Evolutionary conservation across 2,329 filamentous ascomycete genomes (phyloP), one percentile per base, ranked within the genome.

Genomic region (Leptographium wingfieldii): DNA sequence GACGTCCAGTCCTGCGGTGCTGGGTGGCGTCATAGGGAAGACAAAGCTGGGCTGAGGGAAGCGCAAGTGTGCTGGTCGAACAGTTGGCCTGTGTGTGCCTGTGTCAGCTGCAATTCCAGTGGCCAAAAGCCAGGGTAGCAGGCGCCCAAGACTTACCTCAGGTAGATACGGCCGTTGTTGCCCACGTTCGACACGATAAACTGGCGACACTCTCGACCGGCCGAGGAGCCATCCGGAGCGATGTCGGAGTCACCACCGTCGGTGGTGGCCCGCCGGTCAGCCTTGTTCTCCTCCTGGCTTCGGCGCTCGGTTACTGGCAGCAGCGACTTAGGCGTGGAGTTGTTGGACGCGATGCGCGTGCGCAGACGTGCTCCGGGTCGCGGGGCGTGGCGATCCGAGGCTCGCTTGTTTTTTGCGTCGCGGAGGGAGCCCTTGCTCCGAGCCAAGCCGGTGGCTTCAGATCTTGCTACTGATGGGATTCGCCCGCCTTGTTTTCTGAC

Each of bases 121-220:
- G 43, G 43, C 43, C 43, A n/a, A n/a, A n/a, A 46, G 43, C 12
- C 19, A n/a, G 19, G 43, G 43, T 7, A 46, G 19, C 43, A 19
- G 16, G 43, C 16, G 19, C 43, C 19, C 43, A n/a, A 3, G 43
- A n/a, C 43, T 43, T 55, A 92, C 87, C 87, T 88, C 65, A 92
- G 71, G 72, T 90, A 92, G 71, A 92, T 89, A 69, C 85, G 84
- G 48, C 88, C 88, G 72, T 91, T 90, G 69, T 90, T 88, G 29
- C 88, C 88, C 62, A 92, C 88, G 71, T 91, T 92, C 57, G 86
- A 84, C 59, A 92, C 88, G 2, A 87, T 85, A 69, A 92, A 92
- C 67, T 89, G 84, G 59, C 86, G 81, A 56, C 84, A 85, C 69
- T 85, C 83, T 62, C 85, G 79, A 40, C 81, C 80, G 59, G 77